Evolutionary conservation across 1,139 yeast genomes (phyloP).

Genomic region (Saccharomyces hybrid): DNA sequence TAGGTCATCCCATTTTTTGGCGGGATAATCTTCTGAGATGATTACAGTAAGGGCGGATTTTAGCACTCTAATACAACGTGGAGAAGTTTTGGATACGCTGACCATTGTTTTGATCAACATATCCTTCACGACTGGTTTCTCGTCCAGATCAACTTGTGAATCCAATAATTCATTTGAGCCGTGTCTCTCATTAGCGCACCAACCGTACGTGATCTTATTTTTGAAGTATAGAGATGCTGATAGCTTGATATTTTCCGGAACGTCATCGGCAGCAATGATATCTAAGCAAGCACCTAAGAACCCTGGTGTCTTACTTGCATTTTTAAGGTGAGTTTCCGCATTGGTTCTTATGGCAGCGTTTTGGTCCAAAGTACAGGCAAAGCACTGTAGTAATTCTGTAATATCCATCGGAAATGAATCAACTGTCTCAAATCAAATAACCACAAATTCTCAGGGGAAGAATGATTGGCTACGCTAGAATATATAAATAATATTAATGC

Average conservation of each 20-base stretch:
- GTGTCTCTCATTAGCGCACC: constrained; percentile 39
- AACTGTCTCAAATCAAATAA: not conserved
- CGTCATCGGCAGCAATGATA: constrained; percentile 51
- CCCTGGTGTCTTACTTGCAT: constrained; percentile 53
- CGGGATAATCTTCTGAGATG: constrained; percentile 61
- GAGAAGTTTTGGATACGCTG: constrained; percentile 35
- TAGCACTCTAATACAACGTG: constrained; percentile 35
- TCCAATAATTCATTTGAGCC: constrained; percentile 30
- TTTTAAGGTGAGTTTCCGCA: constrained; percentile 62
- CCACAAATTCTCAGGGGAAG: not conserved
- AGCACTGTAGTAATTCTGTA: constrained; percentile 60
- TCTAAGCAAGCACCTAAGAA: constrained; percentile 81
- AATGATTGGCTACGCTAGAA: not conserved
- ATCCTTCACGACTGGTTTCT: constrained; percentile 64
- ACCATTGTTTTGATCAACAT: constrained; percentile 39
- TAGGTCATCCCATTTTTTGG: constrained; percentile 57
- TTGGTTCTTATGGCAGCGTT: constrained; percentile 54
- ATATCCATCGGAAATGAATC: constrained; percentile 50
- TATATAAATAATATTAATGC: not conserved
- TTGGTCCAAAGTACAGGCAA: constrained; percentile 72
- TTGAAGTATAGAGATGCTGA: constrained; percentile 88
- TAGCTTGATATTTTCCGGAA: constrained; percentile 51
- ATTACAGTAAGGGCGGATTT: constrained; percentile 60
- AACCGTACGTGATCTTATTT: constrained; percentile 58
- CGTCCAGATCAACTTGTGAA: constrained; percentile 50